phyloP scores from a whole-genome alignment of 495 filamentous ascomycete genomes.

The Aspergillus nidulans region DNA sequence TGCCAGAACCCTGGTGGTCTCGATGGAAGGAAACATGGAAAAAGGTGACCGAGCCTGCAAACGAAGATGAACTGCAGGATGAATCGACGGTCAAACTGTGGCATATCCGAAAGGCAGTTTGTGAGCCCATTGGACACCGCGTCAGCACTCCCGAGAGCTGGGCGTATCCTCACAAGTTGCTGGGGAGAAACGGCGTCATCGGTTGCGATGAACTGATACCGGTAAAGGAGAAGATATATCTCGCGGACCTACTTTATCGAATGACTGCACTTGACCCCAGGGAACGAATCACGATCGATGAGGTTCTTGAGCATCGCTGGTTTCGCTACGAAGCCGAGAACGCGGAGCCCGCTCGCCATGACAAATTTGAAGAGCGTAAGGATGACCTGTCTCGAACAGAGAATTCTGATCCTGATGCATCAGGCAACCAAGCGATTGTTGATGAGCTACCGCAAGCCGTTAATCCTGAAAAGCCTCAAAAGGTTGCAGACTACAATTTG shows the following conservation, averaged over 20 bases:
- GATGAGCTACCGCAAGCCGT: too few relatives aligned
- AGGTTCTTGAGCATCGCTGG: neutral
- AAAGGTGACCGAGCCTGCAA: neutral
- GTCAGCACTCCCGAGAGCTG: neutral
- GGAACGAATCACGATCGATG: neutral
- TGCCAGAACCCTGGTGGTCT: neutral
- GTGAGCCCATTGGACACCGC: neutral
- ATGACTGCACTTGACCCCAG: neutral
- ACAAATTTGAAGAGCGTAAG: too few relatives aligned
- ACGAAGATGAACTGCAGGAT: neutral
- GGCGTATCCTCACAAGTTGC: too few relatives aligned
- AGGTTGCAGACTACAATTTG: too few relatives aligned
- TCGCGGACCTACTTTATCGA: neutral
- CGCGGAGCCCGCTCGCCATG: neutral
- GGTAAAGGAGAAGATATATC: neutral
- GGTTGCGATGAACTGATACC: neutral
- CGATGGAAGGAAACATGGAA: neutral
- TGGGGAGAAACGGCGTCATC: too few relatives aligned
- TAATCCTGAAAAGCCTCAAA: too few relatives aligned
- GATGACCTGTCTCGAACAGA: too few relatives aligned
- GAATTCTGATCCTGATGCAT: too few relatives aligned
- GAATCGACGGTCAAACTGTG: neutral
- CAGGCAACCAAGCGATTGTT: too few relatives aligned
- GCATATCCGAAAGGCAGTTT: neutral
- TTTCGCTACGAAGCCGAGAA: neutral